These are phyloP conservation scores for Kentomonas sorsogonicus DNA, from an alignment of 208 protist genomes.

Conservation along the genomic window DNA sequence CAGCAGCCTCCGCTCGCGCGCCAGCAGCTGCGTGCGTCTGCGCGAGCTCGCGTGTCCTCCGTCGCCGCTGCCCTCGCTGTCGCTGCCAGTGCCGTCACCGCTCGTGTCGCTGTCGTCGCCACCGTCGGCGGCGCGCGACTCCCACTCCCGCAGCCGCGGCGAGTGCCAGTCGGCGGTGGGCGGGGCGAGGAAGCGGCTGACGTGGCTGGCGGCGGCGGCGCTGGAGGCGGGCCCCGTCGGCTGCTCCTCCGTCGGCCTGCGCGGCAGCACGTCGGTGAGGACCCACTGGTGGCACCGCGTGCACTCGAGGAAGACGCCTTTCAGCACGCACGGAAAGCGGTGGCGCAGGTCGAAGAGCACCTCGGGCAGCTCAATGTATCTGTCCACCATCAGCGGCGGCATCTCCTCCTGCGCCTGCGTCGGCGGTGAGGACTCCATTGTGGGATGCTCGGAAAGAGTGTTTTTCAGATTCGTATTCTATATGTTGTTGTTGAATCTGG, in stretches of 20 bases:
- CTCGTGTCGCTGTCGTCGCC: not conserved
- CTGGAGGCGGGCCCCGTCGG: slow-evolving; percentile 11
- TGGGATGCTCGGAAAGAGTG: too few relatives aligned
- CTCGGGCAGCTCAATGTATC: slow-evolving; percentile 61
- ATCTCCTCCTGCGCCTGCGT: too few relatives aligned
- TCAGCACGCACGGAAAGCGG: slow-evolving; percentile 55
- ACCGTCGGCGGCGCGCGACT: not conserved
- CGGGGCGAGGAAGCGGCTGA: too few relatives aligned
- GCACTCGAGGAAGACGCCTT: slow-evolving; percentile 64
- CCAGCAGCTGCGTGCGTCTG: too few relatives aligned
- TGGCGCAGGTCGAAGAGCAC: slow-evolving; percentile 33
- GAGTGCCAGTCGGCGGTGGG: too few relatives aligned
- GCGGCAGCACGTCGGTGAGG: slow-evolving; percentile 31
- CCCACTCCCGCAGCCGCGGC: not conserved
- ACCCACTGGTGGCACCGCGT: slow-evolving; percentile 73
- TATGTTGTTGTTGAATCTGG: too few relatives aligned
- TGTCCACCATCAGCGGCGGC: too few relatives aligned
- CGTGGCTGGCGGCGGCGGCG: too few relatives aligned
- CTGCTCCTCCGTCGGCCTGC: slow-evolving; percentile 29
- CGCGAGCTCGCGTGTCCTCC: slow-evolving; percentile 10
- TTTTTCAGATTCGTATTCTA: too few relatives aligned
- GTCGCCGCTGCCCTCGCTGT: not conserved
- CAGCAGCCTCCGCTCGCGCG: too few relatives aligned
- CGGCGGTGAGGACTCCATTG: too few relatives aligned
- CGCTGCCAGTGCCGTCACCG: slow-evolving; percentile 12